Evolutionary conservation across 2,329 filamentous ascomycete species (phyloP).

Genomic region (Venturia nashicola): DNA sequence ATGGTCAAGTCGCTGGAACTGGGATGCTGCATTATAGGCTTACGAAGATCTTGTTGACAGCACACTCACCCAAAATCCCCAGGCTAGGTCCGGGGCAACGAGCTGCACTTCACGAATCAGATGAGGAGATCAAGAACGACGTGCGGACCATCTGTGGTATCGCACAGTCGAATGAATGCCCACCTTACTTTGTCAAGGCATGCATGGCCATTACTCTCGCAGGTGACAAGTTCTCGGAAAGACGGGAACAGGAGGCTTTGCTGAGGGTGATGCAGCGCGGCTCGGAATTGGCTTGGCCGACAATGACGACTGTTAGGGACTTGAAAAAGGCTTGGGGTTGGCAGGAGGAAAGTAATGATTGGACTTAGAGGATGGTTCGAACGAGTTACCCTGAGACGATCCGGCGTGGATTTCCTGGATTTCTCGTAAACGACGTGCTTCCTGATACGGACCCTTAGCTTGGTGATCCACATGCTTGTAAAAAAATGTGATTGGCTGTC

Average conservation of each 20-base stretch:
- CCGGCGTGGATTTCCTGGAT: neutral
- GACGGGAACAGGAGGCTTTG: slow-evolving; percentile 35
- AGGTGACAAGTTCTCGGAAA: slow-evolving; percentile 38
- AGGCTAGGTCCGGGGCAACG: slow-evolving; percentile 16
- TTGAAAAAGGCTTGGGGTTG: slow-evolving; percentile 1
- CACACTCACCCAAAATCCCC: slow-evolving; percentile 24
- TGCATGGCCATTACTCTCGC: slow-evolving; percentile 22
- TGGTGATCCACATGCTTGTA: neutral
- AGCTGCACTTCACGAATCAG: slow-evolving; percentile 27
- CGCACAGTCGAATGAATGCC: slow-evolving; percentile 37
- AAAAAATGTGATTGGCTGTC: neutral
- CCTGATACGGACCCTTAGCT: neutral
- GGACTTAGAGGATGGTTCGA: neutral
- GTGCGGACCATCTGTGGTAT: slow-evolving; percentile 47
- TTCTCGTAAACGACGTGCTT: neutral
- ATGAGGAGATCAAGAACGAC: slow-evolving; percentile 33
- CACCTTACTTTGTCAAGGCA: slow-evolving; percentile 12
- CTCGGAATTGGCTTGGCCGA: slow-evolving; percentile 40
- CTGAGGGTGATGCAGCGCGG: slow-evolving; percentile 38
- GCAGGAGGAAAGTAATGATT: neutral
- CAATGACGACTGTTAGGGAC: slow-evolving; percentile 26
- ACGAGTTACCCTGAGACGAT: neutral
- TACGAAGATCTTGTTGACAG: slow-evolving; percentile 42
- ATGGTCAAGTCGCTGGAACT: slow-evolving; percentile 45
- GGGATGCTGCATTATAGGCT: slow-evolving; percentile 49